Percentiles rank a stretch among this genome's conserved stretches.
Evolutionary conservation across 2,329 filamentous ascomycete genomes (phyloP).

Genomic region (Aspergillus luchuensis): DNA sequence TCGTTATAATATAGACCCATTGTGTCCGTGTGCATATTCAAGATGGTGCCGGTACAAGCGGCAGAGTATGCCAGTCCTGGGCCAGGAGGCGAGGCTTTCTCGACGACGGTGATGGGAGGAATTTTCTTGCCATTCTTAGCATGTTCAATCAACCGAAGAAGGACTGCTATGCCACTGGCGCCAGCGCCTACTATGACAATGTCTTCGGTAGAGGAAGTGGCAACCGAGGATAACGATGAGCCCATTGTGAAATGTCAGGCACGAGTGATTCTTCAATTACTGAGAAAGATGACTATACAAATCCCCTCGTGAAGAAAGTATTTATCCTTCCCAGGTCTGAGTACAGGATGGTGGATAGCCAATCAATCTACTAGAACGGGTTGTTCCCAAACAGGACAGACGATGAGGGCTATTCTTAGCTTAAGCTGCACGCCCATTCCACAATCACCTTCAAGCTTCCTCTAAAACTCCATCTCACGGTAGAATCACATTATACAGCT

Average conservation of each 20-base stretch:
- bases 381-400: background rate
- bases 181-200: slow-evolving; percentile 13
- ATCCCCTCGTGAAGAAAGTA: background rate
- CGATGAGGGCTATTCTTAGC: background rate
- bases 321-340: background rate
- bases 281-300: background rate
- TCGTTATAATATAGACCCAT: slow-evolving; percentile 14
- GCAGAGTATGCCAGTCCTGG: slow-evolving; percentile 13
- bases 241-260: background rate
- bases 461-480: background rate
- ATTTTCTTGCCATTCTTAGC: slow-evolving; percentile 1
- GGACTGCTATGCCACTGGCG: slow-evolving; percentile 14
- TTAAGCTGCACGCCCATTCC: background rate
- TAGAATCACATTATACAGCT: background rate
- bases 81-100: slow-evolving; percentile 1
- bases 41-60: slow-evolving; percentile 10
- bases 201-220: background rate
- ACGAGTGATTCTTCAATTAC: background rate
- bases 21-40: slow-evolving; percentile 15
- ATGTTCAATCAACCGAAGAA: slow-evolving; percentile 13
- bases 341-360: background rate
- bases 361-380: background rate
- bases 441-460: background rate
- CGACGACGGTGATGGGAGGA: background rate
- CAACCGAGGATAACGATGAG: background rate